A percentile compares a stretch with the other conserved stretches of the same genome.
Evolutionary conservation across 495 filamentous ascomycete genomes (phyloP).

Genomic region (Tuber aestivum): DNA sequence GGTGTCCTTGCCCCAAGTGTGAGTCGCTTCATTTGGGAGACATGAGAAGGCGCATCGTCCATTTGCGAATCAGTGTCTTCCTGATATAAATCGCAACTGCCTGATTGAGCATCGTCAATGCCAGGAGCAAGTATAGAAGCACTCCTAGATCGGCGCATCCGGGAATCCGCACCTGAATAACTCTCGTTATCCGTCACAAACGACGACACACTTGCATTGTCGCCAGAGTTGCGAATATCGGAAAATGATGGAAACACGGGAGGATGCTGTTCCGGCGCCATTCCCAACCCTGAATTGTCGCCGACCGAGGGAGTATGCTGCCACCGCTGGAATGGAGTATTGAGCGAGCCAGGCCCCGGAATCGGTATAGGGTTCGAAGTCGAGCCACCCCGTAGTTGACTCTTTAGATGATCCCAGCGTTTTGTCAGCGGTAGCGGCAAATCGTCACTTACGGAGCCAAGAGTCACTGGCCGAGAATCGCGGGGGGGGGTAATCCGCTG

Average conservation of each 20-base stretch:
- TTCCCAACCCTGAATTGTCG: conserved; percentile 26
- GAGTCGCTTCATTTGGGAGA: conserved; percentile 31
- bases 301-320: conserved; percentile 25
- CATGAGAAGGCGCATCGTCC: conserved; percentile 37
- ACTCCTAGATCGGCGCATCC: conserved; percentile 34
- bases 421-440: conserved; percentile 24
- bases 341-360: conserved; percentile 27
- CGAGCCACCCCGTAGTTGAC: conserved; percentile 20
- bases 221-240: conserved; percentile 37
- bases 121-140: conserved; percentile 33
- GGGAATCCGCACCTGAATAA: conserved; percentile 26
- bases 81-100: conserved; percentile 30
- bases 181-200: conserved; percentile 35
- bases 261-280: conserved; percentile 18
- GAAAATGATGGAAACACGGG: conserved; percentile 30
- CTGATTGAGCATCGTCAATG: conserved; percentile 23
- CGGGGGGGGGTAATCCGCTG: conserved; percentile 20
- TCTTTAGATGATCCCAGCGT: conserved; percentile 26
- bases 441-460: conserved; percentile 21
- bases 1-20: conserved; percentile 36
- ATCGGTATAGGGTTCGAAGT: conserved; percentile 37
- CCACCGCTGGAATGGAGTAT: conserved; percentile 37
- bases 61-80: conserved; percentile 39
- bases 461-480: conserved; percentile 28
- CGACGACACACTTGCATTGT: conserved; percentile 38